Evolutionary conservation across 1,284 basidiomycete genomes (phyloP), one percentile per base, ranked within the genome.

Genomic region (Pseudozyma thailandica): DNA sequence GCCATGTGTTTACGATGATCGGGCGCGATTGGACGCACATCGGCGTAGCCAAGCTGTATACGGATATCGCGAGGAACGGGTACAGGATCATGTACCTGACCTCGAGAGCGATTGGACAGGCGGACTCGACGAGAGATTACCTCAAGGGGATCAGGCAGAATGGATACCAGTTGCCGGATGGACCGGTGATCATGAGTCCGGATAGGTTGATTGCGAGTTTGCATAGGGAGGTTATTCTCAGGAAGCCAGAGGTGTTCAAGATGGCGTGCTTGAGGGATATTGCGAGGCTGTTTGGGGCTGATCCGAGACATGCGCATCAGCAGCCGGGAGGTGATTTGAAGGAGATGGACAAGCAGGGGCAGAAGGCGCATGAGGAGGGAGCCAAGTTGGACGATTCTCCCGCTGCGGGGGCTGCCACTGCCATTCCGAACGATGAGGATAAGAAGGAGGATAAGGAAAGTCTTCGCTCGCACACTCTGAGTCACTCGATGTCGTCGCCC

Each of bases 11-110:
- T 82, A 95, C 94, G 4, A 94, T 98, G 88, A 96, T 98, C 74
- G 96, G 96, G 5, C 89, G 95, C n/a, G 96, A 99, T 84, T 98
- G 96, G 96, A 99, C 96, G 4, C 96, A 98, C 82, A 86, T 93
- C 16, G 96, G 96, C 16, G 95, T 98, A 18, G 96, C 96, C 6
- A 98, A 98, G 84, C 87, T 98, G 20, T 99, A 98, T 84, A 97
- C 93, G 3, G 96, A 99, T 80, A 97, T 99, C 68, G 82, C 83
- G 54, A 88, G 92, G 61, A 99, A 99, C 79, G 96, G 96, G 33
- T 98, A 98, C 87, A 94, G 94, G 85, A 91, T 98, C 79, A 90
- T 99, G 88, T 99, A 99, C 83, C 88, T 99, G 20, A 99, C 96
- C 0, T 96, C 94, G 15, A 88, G 96, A 33, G 95, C 96, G 2